Conservation (phyloP, 306 rosid species). For the Sicyos baderoa region DNA sequence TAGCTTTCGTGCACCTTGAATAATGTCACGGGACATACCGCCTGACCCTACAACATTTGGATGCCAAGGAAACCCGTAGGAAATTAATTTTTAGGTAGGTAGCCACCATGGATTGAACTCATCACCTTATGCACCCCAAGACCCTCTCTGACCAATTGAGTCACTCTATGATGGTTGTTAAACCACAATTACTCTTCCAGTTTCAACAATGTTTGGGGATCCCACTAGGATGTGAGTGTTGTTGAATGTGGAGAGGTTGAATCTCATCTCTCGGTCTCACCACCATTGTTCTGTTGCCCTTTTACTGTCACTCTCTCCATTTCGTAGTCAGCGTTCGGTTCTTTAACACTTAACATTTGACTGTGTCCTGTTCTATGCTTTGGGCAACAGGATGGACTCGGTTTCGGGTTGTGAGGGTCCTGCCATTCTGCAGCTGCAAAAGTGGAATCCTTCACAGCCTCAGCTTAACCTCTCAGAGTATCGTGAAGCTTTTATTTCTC, state of each 20-base stretch:
- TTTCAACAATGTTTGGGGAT: slow-evolving; percentile 1
- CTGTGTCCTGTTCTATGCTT: slow-evolving; percentile 15
- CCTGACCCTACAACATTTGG: no score
- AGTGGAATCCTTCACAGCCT: slow-evolving; percentile 54
- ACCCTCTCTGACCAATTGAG: no score
- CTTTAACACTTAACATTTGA: slow-evolving; percentile 2
- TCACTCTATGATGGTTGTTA: no score
- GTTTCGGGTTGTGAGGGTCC: slow-evolving; percentile 42
- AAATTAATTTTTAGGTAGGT: no score
- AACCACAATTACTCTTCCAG: background rate
- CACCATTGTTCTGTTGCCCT: background rate
- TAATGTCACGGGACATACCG: no score
- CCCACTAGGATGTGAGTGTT: slow-evolving; percentile 3
- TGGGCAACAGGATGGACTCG: slow-evolving; percentile 48
- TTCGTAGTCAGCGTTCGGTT: slow-evolving; percentile 10
- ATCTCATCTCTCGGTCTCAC: background rate
- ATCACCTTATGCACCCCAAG: no score
- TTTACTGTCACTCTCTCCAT: background rate
- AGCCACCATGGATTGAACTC: no score
- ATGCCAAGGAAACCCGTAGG: no score
- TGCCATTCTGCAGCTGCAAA: slow-evolving; percentile 61
- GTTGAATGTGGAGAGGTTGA: background rate
- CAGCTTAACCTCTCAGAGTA: slow-evolving; percentile 54
- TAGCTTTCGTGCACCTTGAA: no score
- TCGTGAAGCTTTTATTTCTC: slow-evolving; percentile 79